A percentile compares a stretch with the other conserved stretches of the same genome.
phyloP scores from a whole-genome alignment of 345 rosid species.

The Cochlearia excelsa region DNA sequence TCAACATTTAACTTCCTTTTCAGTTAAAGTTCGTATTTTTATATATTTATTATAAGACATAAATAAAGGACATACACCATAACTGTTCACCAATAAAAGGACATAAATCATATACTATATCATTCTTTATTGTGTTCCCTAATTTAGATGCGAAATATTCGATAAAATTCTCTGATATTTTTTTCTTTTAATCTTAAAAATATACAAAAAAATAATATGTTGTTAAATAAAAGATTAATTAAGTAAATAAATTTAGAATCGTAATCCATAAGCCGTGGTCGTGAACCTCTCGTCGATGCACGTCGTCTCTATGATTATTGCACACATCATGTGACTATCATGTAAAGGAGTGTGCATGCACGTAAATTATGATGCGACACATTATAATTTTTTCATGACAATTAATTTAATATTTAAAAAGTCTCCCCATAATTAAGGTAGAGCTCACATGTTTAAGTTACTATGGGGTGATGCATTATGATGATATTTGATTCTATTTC shows the following conservation, averaged over 20 bases:
- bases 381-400: not conserved
- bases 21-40: constrained; percentile 13
- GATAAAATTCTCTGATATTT: too few relatives aligned
- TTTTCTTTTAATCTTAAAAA: too few relatives aligned
- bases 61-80: too few relatives aligned
- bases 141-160: too few relatives aligned
- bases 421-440: not conserved
- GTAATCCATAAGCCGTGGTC: constrained; percentile 29
- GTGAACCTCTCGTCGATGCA: constrained; percentile 36
- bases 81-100: too few relatives aligned
- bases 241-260: not conserved
- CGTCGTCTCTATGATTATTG: constrained; percentile 30
- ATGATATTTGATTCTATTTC: not conserved
- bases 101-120: not conserved
- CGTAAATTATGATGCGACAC: constrained; percentile 13
- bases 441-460: not conserved
- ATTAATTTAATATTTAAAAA: not conserved
- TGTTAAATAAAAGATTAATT: too few relatives aligned
- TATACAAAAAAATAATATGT: too few relatives aligned
- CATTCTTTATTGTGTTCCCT: too few relatives aligned
- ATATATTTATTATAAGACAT: too few relatives aligned
- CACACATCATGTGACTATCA: constrained; percentile 27
- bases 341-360: constrained; percentile 26
- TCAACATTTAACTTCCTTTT: constrained; percentile 15
- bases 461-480: not conserved